Base-by-base conservation (phyloP, 1,284 basidiomycete genomes). In the Melampsora americana region DNA sequence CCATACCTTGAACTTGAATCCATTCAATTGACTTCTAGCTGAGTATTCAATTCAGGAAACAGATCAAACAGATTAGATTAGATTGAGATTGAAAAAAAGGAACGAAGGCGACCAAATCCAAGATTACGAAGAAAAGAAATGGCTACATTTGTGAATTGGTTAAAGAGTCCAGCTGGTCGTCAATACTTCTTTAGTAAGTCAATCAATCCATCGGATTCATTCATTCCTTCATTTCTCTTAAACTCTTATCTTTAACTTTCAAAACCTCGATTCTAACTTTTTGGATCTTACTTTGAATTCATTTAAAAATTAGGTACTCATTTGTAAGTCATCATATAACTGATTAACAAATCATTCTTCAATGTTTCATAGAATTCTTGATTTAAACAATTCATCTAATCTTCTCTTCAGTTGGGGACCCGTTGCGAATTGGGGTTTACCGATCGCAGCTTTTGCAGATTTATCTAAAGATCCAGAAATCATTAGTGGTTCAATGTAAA, bases 351-450 rank as follows among this genome's bases (percentile, higher is more conserved):
- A n/a, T n/a, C n/a, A n/a, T n/a, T n/a, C n/a, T n/a, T n/a, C n/a
- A n/a, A n/a, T n/a, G n/a, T n/a, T n/a, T n/a, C n/a, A n/a, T n/a
- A n/a, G n/a, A n/a, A n/a, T n/a, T n/a, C n/a, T n/a, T n/a, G n/a
- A n/a, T n/a, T n/a, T n/a, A n/a, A n/a, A n/a, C n/a, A n/a, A n/a
- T n/a, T n/a, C n/a, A 44, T 48, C 42, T 46, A 56, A 42, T 11
- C 18, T 23, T 59, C 20, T 39, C 32, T 26, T 46, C 20, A 75
- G 67, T 30, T 72, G 77, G 48, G 69, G 39, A 16, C 81, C 95
- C 91, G 89, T 94, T 77, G 95, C 95, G 70, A 98, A 97, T 86
- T 98, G 95, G 92, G 95, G 94, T 81, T 88, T 98, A 42, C 94
- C 94, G 74, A 84, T 97, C 56, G 94, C 94, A 79, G 94, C 94